Conservation (phyloP, 2,329 filamentous ascomycete genomes). For the Colletotrichum magnum region DNA sequence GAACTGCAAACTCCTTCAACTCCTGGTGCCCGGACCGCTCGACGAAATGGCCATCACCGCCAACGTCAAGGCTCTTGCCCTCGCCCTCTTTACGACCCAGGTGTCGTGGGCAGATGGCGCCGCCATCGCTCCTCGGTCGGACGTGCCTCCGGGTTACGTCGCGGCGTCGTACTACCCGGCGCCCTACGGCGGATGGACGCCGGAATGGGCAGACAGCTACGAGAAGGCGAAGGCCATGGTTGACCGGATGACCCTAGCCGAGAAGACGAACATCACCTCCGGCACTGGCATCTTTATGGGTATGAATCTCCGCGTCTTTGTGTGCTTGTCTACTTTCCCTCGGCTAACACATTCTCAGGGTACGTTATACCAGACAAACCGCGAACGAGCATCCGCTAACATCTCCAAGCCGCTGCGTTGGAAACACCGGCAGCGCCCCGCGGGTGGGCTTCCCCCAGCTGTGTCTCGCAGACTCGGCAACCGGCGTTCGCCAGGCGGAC, state of each 20-base stretch:
- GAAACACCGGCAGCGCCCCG: constrained; percentile 80
- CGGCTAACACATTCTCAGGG: constrained; percentile 42
- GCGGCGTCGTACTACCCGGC: constrained; percentile 79
- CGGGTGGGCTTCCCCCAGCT: constrained; percentile 81
- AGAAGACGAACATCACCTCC: constrained; percentile 84
- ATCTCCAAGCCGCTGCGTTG: constrained; percentile 72
- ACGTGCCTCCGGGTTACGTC: constrained; percentile 50
- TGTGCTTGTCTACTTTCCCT: neutral
- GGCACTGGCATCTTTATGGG: constrained; percentile 82
- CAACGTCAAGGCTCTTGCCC: constrained; percentile 22
- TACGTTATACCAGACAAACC: constrained; percentile 30
- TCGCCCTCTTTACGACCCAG: constrained; percentile 32
- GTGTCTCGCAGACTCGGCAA: constrained; percentile 79
- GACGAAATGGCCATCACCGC: constrained; percentile 16
- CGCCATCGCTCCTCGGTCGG: constrained; percentile 25
- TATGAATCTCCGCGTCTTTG: constrained; percentile 42
- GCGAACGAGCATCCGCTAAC: constrained; percentile 13
- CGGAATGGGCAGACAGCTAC: constrained; percentile 79
- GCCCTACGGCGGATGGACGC: constrained; percentile 79
- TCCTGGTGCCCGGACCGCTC: neutral
- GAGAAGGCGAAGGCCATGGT: constrained; percentile 78
- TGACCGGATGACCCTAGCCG: constrained; percentile 82
- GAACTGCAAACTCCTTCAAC: neutral
- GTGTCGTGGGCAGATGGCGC: constrained; percentile 25
- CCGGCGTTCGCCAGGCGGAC: constrained; percentile 81